Base-by-base conservation (phyloP, 1,284 basidiomycete species). In the Rugosomyces carneus region DNA sequence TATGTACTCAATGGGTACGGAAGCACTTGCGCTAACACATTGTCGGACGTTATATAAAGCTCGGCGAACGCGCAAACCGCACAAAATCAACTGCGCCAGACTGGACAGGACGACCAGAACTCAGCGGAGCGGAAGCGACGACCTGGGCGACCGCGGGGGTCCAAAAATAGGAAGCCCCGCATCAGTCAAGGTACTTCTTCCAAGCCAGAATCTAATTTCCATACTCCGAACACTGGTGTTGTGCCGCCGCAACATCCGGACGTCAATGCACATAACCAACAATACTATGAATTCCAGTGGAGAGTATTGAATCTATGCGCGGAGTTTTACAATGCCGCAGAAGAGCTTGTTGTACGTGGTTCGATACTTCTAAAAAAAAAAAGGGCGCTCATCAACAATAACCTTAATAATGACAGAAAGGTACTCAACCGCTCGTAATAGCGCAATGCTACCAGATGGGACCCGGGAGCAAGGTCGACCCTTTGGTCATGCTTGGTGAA, bases 261-360 rank as follows among this genome's bases (percentile, higher is more conserved):
- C 52, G 72, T 80, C 29, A 75, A 76, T 52, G 63, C 81, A 6
- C 76, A 81, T 56, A 84, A 85, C 57, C 81, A 86, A 53, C 78
- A 81, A 56, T 88, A 86, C 62, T 84, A 86, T 59, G 84, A 89
- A 59, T 89, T 89, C 56, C 85, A 89, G 60, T 89, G 86, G 85
- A 76, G 84, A 42, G 79, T 88, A 34, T 63, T 89, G 45, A 86
- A 86, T 57, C 66, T 89, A 31, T 89, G 86, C 61, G 79, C 81
- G 1, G 86, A 89, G 59, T 89, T 89, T 60, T 89, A 89, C 65
- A 82, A 80, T 27, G 85, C 86, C 5, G 86, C 87, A 13, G 86
- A 88, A 60, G 86, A 89, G 61, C 73, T 89, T 38, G 74, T 89
- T 45, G 86, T 89, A 60, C 64, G 85, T 76, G 48, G 26, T 45